Percentiles rank a stretch among this genome's conserved stretches.
phyloP scores from a whole-genome alignment of 1,284 basidiomycete genomes.

The Malassezia dermatis region DNA sequence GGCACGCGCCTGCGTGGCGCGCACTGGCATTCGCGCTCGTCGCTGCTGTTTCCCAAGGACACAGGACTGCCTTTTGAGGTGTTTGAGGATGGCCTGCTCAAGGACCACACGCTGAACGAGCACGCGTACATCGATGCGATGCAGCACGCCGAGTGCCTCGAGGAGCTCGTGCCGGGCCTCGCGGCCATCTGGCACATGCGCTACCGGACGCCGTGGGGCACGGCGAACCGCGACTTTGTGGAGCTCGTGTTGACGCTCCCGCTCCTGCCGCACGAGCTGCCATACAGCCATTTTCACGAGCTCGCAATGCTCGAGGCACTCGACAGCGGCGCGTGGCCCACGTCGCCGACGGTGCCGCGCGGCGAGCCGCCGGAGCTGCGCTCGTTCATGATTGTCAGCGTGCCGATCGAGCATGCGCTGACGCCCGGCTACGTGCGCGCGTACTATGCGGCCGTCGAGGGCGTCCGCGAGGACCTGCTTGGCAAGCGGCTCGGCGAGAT shows the following conservation, averaged over 20 bases:
- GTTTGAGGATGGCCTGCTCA: conserved; percentile 25
- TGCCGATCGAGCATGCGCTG: conserved; percentile 12
- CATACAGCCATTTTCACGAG: conserved; percentile 32
- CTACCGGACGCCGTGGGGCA: conserved; percentile 31
- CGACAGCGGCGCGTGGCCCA: background rate
- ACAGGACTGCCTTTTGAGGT: conserved; percentile 24
- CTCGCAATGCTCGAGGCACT: conserved; percentile 13
- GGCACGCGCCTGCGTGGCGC: conserved; percentile 4
- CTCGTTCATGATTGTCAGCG: conserved; percentile 35
- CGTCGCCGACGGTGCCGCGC: background rate
- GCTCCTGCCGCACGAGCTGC: conserved; percentile 25
- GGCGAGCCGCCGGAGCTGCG: conserved; percentile 12
- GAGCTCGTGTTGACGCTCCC: conserved; percentile 36
- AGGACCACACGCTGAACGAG: conserved; percentile 29
- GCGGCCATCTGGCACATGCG: conserved; percentile 26
- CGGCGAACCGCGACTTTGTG: conserved; percentile 37
- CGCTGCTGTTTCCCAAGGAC: conserved; percentile 16
- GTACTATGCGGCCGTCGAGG: conserved; percentile 37
- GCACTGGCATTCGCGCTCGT: conserved; percentile 30
- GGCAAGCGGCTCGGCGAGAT: background rate
- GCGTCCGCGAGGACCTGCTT: conserved; percentile 20
- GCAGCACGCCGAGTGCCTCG: conserved; percentile 18
- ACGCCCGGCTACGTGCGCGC: conserved; percentile 25
- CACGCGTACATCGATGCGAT: conserved; percentile 31
- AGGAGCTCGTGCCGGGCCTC: conserved; percentile 20